These are phyloP conservation scores for Solanum medicagineum DNA, from an alignment of 257 asterid species.

Conservation along the genomic window DNA sequence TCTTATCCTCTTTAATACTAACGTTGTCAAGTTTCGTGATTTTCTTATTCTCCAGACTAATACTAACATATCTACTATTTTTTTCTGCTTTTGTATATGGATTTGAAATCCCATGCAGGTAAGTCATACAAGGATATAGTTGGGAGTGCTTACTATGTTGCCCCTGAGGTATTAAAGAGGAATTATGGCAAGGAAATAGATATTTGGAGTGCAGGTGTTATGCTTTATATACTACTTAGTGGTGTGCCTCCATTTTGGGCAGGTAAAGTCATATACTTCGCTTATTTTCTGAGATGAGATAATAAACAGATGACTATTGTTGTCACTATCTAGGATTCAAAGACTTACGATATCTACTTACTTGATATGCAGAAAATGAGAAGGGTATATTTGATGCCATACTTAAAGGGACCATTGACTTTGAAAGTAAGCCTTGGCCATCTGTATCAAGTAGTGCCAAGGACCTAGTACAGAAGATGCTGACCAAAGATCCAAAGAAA, in stretches of 20 bases:
- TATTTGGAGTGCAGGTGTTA: constrained; percentile 88
- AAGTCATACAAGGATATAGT: constrained; percentile 61
- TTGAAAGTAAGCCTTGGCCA: constrained; percentile 65
- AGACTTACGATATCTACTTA: background rate
- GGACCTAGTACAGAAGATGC: constrained; percentile 70
- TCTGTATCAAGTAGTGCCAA: constrained; percentile 60
- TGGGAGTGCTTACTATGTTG: constrained; percentile 86
- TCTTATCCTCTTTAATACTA: background rate
- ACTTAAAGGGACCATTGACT: constrained; percentile 49
- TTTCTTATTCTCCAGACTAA: background rate
- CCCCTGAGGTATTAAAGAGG: constrained; percentile 71
- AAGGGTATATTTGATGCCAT: constrained; percentile 63
- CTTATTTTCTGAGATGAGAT: background rate
- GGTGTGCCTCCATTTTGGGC: constrained; percentile 96
- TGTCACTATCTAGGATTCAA: background rate
- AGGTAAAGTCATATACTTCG: constrained; percentile 21
- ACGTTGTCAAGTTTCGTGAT: background rate
- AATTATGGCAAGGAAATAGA: constrained; percentile 71
- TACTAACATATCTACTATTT: background rate
- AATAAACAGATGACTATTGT: background rate
- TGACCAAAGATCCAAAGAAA: constrained; percentile 41
- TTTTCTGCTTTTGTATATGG: background rate
- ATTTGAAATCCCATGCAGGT: constrained; percentile 26
- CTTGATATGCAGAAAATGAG: constrained; percentile 42
- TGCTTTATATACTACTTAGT: constrained; percentile 66